These are phyloP conservation scores for Garcia nutans DNA, from an alignment of 345 rosid genomes.

Conservation along the genomic window DNA sequence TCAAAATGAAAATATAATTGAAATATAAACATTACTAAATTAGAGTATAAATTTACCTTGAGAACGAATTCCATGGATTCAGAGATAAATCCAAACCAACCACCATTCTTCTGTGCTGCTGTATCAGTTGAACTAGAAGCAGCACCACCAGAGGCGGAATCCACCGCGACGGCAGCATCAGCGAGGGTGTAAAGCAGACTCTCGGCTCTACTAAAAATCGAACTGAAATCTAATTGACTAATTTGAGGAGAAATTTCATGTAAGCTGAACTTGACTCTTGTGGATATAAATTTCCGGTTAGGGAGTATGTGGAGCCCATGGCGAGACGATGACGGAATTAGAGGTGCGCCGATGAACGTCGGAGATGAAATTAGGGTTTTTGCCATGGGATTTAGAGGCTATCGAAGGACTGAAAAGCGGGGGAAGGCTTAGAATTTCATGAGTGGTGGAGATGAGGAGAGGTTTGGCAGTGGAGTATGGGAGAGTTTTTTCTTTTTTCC, in stretches of 20 bases:
- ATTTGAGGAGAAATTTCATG: constrained; percentile 77
- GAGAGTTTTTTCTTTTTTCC: background rate
- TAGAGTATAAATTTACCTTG: constrained; percentile 44
- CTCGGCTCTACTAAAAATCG: constrained; percentile 56
- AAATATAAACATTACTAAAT: too few species aligned
- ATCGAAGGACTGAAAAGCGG: background rate
- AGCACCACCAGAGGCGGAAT: constrained; percentile 43
- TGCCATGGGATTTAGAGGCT: constrained; percentile 54
- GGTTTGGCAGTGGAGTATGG: constrained; percentile 7
- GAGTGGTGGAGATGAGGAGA: constrained; percentile 19
- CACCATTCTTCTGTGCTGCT: constrained; percentile 67
- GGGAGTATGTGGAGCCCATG: constrained; percentile 46
- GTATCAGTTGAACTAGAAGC: constrained; percentile 47
- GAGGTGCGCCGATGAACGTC: constrained; percentile 58
- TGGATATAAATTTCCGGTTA: constrained; percentile 51
- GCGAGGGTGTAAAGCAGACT: constrained; percentile 78
- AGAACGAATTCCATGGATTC: constrained; percentile 87
- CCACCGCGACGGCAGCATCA: constrained; percentile 71
- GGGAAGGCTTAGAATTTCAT: constrained; percentile 25
- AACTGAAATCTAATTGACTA: constrained; percentile 41
- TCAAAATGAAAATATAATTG: too few species aligned
- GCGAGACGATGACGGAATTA: constrained; percentile 48
- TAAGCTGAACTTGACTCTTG: constrained; percentile 63
- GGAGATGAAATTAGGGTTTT: constrained; percentile 76
- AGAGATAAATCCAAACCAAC: constrained; percentile 92